Conservation (phyloP, 495 filamentous ascomycete genomes). For the Talaromyces thailandensis region DNA sequence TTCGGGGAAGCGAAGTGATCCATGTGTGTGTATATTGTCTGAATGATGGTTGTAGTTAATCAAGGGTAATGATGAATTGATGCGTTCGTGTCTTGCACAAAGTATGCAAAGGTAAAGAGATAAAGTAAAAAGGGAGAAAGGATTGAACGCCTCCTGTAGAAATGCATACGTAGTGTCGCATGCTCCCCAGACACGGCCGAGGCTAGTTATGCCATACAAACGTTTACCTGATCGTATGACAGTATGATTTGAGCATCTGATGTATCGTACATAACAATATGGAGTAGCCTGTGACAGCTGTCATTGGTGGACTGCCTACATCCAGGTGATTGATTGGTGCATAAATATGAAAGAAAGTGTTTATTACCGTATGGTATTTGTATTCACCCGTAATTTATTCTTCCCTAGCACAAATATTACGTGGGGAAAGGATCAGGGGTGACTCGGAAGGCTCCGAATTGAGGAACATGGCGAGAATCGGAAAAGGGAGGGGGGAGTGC, state of each 20-base stretch:
- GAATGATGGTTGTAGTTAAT: neutral
- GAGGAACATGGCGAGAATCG: neutral
- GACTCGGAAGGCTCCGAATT: neutral
- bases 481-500: neutral
- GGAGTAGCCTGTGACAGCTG: neutral
- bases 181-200: neutral
- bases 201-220: neutral
- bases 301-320: neutral
- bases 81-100: neutral
- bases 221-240: neutral
- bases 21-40: neutral
- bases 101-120: neutral
- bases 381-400: neutral
- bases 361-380: neutral
- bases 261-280: neutral
- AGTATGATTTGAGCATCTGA: neutral
- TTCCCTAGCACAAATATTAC: neutral
- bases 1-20: slow-evolving; percentile 4
- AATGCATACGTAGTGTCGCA: neutral
- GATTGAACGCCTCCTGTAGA: neutral
- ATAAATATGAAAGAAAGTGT: neutral
- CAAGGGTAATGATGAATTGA: neutral
- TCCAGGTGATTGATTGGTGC: neutral
- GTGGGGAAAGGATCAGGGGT: neutral
- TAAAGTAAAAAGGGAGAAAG: neutral